Conservation (phyloP, 495 filamentous ascomycete genomes). For the Rhypophila decipiens region DNA sequence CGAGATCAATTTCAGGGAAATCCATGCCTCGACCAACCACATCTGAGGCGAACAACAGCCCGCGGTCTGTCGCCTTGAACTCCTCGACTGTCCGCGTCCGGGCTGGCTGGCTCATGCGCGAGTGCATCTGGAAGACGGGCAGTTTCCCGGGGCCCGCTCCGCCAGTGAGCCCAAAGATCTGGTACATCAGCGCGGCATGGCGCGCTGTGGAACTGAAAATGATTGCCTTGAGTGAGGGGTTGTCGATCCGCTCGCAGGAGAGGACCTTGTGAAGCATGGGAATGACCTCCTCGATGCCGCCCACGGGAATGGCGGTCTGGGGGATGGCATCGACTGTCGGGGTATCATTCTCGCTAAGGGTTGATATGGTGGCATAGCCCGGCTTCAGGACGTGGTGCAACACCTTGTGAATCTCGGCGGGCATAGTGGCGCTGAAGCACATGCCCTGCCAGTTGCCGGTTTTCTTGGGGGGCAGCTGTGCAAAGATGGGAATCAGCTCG, state of each 20-base stretch:
- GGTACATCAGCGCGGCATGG: constrained; percentile 87
- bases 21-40: constrained; percentile 87
- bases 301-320: constrained; percentile 64
- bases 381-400: constrained; percentile 95
- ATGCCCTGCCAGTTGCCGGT: constrained; percentile 65
- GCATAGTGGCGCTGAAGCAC: constrained; percentile 90
- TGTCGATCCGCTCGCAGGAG: constrained; percentile 87
- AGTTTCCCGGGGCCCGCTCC: constrained; percentile 75
- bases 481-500: constrained; percentile 77
- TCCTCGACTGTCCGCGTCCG: constrained; percentile 70
- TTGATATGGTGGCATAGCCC: constrained; percentile 84
- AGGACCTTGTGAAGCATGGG: constrained; percentile 76
- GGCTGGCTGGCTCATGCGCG: constrained; percentile 60
- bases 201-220: constrained; percentile 98
- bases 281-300: constrained; percentile 79
- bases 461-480: constrained; percentile 53
- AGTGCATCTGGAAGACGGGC: constrained; percentile 74
- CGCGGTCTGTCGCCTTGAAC: constrained; percentile 78
- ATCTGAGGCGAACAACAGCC: constrained; percentile 82
- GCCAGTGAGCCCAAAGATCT: constrained; percentile 62
- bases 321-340: constrained; percentile 75
- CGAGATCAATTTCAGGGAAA: constrained; percentile 64
- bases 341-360: constrained; percentile 89
- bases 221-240: constrained; percentile 65
- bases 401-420: constrained; percentile 85